These are phyloP conservation scores for Xylaria sp. DNA, from an alignment of 495 filamentous ascomycete species.

Conservation along the genomic window DNA sequence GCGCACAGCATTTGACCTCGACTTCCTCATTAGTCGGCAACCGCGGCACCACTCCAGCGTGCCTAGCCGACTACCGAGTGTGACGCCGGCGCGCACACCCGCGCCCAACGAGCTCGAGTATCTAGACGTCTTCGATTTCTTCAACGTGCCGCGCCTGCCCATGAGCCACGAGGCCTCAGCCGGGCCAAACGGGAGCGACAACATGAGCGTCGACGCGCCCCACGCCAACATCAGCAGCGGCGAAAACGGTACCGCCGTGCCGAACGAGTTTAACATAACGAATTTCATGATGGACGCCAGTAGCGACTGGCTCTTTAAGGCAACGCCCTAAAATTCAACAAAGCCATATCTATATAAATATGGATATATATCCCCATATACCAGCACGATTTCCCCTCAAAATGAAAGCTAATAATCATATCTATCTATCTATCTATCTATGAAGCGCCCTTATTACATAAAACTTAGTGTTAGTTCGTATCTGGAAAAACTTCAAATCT, in stretches of 20 bases:
- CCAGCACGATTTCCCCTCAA: no score
- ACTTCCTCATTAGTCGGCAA: conserved; percentile 85
- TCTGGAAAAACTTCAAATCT: background rate
- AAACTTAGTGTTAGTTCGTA: background rate
- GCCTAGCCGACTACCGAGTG: conserved; percentile 47
- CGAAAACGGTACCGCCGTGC: conserved; percentile 25
- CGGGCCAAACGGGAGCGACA: conserved; percentile 34
- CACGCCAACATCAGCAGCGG: background rate
- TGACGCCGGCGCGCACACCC: conserved; percentile 63
- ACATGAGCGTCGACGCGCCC: conserved; percentile 31
- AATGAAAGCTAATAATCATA: background rate
- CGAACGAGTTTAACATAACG: conserved; percentile 67
- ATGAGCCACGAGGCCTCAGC: conserved; percentile 46
- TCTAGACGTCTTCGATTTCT: conserved; percentile 92
- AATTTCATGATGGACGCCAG: conserved; percentile 71
- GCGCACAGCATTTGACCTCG: conserved; percentile 81
- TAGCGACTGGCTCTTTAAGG: conserved; percentile 67
- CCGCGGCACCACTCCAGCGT: conserved; percentile 61
- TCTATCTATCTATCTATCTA: background rate
- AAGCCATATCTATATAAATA: background rate
- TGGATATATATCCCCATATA: background rate
- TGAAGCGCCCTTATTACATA: background rate
- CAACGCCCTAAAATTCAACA: conserved; percentile 22
- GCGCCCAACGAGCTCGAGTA: conserved; percentile 85
- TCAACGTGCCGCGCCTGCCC: conserved; percentile 83